Evolutionary conservation across 1,284 basidiomycete species (phyloP).

Genomic region (Lentinula novae-zelandiae): DNA sequence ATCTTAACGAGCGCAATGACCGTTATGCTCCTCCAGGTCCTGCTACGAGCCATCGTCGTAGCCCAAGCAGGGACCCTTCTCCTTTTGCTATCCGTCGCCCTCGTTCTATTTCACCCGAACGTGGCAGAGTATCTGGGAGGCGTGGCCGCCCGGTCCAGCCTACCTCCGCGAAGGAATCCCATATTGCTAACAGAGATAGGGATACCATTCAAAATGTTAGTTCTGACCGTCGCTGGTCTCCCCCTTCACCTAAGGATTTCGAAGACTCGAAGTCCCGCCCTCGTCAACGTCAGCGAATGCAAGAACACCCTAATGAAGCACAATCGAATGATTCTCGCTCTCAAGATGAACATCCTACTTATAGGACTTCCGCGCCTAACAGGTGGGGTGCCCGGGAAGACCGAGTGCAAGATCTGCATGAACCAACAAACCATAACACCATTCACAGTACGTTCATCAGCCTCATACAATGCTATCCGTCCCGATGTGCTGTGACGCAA

Average conservation of each 20-base stretch:
- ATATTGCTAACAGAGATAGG: constrained; percentile 24
- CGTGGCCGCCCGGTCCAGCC: constrained; percentile 16
- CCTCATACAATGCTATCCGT: constrained; percentile 46
- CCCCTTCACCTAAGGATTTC: constrained; percentile 13
- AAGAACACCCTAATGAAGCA: constrained; percentile 4
- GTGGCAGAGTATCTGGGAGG: constrained; percentile 16
- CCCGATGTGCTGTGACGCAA: constrained; percentile 34
- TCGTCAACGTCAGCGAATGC: constrained; percentile 2
- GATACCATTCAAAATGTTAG: constrained; percentile 20
- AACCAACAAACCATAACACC: constrained; percentile 36
- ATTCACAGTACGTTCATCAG: constrained; percentile 74
- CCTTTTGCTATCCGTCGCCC: background rate
- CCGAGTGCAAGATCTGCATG: constrained; percentile 14
- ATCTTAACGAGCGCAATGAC: constrained; percentile 14
- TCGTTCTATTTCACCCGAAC: constrained; percentile 19
- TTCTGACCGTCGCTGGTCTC: constrained; percentile 28
- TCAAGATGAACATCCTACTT: background rate
- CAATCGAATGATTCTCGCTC: background rate
- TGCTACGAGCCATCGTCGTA: constrained; percentile 20
- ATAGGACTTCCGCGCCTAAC: constrained; percentile 13
- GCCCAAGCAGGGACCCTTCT: constrained; percentile 23
- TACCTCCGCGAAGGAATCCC: constrained; percentile 18
- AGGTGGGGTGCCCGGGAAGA: constrained; percentile 26
- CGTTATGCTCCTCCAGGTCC: constrained; percentile 11
- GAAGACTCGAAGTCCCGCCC: background rate